Evolutionary conservation across 1,284 basidiomycete genomes (phyloP), one percentile per base, ranked within the genome.

Genomic region (Agaricales sp.): DNA sequence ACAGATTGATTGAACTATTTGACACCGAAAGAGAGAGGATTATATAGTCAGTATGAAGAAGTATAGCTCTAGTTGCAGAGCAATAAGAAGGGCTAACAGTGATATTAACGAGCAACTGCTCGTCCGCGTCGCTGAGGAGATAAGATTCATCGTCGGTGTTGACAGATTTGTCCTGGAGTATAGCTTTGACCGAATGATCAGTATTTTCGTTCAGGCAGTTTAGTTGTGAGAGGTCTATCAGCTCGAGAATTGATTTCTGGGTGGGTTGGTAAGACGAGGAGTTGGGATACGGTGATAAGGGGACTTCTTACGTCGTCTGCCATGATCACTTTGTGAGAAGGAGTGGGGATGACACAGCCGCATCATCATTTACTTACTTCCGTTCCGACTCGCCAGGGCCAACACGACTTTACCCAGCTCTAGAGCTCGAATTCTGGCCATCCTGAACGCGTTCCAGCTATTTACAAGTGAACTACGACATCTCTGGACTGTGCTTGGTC

Each of bases 121-220:
- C 87, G 60, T 92, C 90, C 1, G 77, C 80, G 60, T 92, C 88
- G 58, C 84, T 88, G 55, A 83, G 73, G 52, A 92, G 71, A 62
- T 78, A 87, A 26, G 63, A 64, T 19, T 52, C 48, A 16, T 64
- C 56, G 16, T n/a, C 16, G 1, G 66, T 70, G 64, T 86, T 77
- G 58, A 63, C 69, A 11, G 65, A 63, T 58, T 73, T 80, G 24
- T 61, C 55, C 1, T 66, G 63, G 20, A 88, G 54, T 50, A 89
- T 78, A 24, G 73, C 70, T 54, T 79, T 77, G 49, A 91, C 62
- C 4, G 76, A 72, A 59, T 87, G 82, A 0, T 65, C 62, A 1
- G 63, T 58, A 24, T 75, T 69, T 63, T 92, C 90, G 63, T 92
- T 92, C 53, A 92, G 72, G 54, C 88, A 91, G 51, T 79, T 80